A percentile compares a stretch with the other conserved stretches of the same genome.
Conservation (phyloP, 768 basidiomycete genomes). For the Flagelloscypha sp. region DNA sequence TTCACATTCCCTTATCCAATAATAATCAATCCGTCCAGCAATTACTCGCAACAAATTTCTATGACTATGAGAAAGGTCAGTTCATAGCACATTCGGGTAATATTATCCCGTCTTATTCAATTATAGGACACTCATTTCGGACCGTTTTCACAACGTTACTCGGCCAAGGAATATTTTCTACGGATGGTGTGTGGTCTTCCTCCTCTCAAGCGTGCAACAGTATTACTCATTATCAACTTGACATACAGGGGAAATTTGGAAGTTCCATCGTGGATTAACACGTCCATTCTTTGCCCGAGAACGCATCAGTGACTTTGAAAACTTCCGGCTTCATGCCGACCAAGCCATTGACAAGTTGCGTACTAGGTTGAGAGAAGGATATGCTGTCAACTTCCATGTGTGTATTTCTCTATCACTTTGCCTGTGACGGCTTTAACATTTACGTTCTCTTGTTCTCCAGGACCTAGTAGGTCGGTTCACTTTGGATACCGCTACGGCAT, state of each 20-base stretch:
- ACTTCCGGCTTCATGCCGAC: constrained; percentile 31
- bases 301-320: constrained; percentile 30
- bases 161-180: constrained; percentile 53
- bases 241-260: constrained; percentile 46
- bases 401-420: background rate
- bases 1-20: background rate
- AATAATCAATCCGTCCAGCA: constrained; percentile 19
- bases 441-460: too few species aligned
- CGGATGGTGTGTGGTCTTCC: constrained; percentile 32
- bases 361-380: constrained; percentile 19
- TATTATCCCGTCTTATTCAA: background rate
- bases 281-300: constrained; percentile 42
- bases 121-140: constrained; percentile 8
- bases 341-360: constrained; percentile 25
- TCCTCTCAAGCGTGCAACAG: background rate
- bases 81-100: background rate
- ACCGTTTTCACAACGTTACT: constrained; percentile 19
- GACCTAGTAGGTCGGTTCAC: constrained; percentile 41
- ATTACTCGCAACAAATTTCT: constrained; percentile 39
- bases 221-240: background rate
- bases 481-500: constrained; percentile 46
- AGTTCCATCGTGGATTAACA: constrained; percentile 47
- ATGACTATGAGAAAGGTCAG: constrained; percentile 27
- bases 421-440: too few species aligned
- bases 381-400: constrained; percentile 35